Base-by-base conservation (phyloP, 352 stramenopile species). In the Globisporangium mamillatum region DNA sequence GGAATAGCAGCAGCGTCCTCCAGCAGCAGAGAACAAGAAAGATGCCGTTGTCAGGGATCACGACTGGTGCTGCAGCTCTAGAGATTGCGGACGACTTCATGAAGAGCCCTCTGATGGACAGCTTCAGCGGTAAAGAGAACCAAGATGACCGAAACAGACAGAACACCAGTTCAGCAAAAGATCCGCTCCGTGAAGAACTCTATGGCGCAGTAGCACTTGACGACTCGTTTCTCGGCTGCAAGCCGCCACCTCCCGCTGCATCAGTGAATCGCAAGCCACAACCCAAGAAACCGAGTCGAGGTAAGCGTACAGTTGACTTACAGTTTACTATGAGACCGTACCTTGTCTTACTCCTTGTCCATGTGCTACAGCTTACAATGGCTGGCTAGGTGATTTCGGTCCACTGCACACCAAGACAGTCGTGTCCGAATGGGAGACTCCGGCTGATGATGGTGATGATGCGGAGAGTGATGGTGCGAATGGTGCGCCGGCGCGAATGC, bases 11-110 rank as follows among this genome's bases (percentile, higher is more conserved):
- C 54, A 60, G 27, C 5, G 18, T 29, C 27, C 7, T 29, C 27
- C 7, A 50, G 9, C 25, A 50, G 20, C 46, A 50, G 58, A 55
- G 46, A 6, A 44, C 64, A 4, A 80, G 79, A 59, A 81, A 75
- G 54, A 77, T 83, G 72, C 74, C 83, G 48, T 66, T 90, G 3
- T 66, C 74, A 32, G 76, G 83, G 10, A 86, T 91, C 62, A 84
- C 84, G 0, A 76, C 75, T 69, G 87, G 87, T 55, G 85, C 84
- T 61, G 84, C 85, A 10, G 84, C 87, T 8, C 69, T 93, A 24
- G 85, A 95, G 74, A 95, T 95, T n/a, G 85, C 84, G 3, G 81
- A 93, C 60, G 71, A 84, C n/a, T 92, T 95, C 25, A 85, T 92
- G 27, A 84, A 76, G 34, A 88, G 84, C n/a, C 80, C 84, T 63